Conservation (phyloP, 2,329 filamentous ascomycete genomes). For the Neofusicoccum cordaticola region DNA sequence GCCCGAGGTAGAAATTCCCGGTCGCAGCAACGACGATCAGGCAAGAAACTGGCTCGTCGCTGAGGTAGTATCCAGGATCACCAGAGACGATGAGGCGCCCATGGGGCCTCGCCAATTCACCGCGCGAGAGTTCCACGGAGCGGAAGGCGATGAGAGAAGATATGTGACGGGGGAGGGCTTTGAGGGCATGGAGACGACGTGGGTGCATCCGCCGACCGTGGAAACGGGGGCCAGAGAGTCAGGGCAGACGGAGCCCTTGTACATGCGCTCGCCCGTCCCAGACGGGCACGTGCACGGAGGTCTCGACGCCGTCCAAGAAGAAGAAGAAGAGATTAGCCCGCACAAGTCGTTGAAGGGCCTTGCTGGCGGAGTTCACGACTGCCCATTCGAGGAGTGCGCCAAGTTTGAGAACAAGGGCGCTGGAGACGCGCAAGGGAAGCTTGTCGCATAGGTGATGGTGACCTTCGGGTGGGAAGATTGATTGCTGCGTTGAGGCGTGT, state of each 20-base stretch:
- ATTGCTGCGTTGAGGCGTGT: background rate
- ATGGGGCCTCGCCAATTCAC: slow-evolving; percentile 28
- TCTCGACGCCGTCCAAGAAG: background rate
- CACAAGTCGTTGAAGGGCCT: background rate
- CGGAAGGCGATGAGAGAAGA: slow-evolving; percentile 40
- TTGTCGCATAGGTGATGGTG: background rate
- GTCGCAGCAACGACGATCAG: slow-evolving; percentile 18
- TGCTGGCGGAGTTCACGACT: background rate
- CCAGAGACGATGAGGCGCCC: background rate
- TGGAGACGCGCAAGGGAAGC: background rate
- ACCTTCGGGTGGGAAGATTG: background rate
- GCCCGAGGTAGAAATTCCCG: slow-evolving; percentile 41
- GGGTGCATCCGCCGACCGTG: slow-evolving; percentile 45
- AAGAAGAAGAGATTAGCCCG: too few relatives aligned
- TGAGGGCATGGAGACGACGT: slow-evolving; percentile 43
- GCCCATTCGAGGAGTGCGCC: background rate
- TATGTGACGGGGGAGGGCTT: slow-evolving; percentile 41
- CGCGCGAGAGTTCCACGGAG: slow-evolving; percentile 35
- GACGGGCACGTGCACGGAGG: background rate
- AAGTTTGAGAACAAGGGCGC: background rate
- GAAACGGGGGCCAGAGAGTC: slow-evolving; percentile 31
- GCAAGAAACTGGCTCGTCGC: slow-evolving; percentile 30
- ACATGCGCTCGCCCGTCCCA: background rate
- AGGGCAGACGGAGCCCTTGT: slow-evolving; percentile 29
- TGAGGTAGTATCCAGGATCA: slow-evolving; percentile 20